phyloP scores from a whole-genome alignment of 352 stramenopile species.

The Globisporangium paroecandrum region DNA sequence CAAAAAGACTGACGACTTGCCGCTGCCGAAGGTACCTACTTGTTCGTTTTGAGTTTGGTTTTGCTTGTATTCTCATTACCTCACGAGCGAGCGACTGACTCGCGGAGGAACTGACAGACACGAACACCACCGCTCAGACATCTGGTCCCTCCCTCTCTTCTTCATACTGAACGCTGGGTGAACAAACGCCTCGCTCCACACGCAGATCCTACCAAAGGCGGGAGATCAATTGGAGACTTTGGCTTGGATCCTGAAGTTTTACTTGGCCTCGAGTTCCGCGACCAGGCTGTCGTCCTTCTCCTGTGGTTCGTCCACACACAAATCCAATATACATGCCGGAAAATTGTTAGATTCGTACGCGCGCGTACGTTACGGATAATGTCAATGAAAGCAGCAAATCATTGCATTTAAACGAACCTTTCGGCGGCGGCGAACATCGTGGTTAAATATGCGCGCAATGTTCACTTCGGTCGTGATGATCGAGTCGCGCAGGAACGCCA shows the following conservation, averaged over 20 bases:
- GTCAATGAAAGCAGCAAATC: background rate
- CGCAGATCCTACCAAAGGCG: too few relatives aligned
- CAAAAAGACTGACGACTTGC: background rate
- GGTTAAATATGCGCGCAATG: slow-evolving; percentile 97
- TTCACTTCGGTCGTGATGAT: slow-evolving; percentile 98
- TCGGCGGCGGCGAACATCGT: slow-evolving; percentile 90
- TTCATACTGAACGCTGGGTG: too few relatives aligned
- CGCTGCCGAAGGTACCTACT: too few relatives aligned
- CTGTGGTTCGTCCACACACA: slow-evolving; percentile 15
- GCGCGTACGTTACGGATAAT: background rate
- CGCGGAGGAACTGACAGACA: too few relatives aligned
- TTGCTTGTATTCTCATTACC: too few relatives aligned
- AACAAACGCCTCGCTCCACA: too few relatives aligned
- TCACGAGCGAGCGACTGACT: too few relatives aligned
- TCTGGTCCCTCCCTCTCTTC: too few relatives aligned
- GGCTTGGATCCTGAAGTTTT: slow-evolving; percentile 5
- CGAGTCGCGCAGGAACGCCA: slow-evolving; percentile 94
- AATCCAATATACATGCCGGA: background rate
- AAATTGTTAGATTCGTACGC: background rate
- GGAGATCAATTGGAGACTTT: too few relatives aligned
- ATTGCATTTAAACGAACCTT: slow-evolving; percentile 29
- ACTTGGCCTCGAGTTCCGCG: slow-evolving; percentile 67
- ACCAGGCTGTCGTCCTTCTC: slow-evolving; percentile 68
- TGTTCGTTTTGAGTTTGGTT: background rate
- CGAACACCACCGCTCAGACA: too few relatives aligned